Conservation (phyloP, 1,284 basidiomycete species). For the Ceratobasidium sp. region DNA sequence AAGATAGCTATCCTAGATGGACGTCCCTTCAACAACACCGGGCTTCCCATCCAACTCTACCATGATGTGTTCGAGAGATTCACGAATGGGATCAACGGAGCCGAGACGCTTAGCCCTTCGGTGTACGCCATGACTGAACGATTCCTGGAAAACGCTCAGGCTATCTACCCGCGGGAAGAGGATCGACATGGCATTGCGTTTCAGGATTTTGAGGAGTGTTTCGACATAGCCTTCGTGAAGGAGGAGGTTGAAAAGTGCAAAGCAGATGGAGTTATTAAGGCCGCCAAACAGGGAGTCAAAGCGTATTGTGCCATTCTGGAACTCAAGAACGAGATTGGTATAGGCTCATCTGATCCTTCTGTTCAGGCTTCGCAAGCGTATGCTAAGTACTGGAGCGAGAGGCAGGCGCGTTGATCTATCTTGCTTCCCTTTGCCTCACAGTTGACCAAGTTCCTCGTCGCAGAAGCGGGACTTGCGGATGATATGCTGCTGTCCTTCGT, state of each 20-base stretch:
- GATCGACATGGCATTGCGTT: background rate
- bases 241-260: background rate
- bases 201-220: background rate
- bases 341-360: slow-evolving; percentile 5
- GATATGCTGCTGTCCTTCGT: slow-evolving; percentile 43
- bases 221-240: background rate
- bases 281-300: background rate
- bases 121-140: background rate
- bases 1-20: too few species aligned
- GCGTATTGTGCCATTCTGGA: slow-evolving; percentile 10
- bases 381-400: slow-evolving; percentile 7
- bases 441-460: too few species aligned
- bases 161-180: background rate
- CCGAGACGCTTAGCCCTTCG: background rate
- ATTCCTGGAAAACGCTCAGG: background rate
- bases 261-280: background rate
- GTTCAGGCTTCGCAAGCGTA: slow-evolving; percentile 5
- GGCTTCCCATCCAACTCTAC: background rate
- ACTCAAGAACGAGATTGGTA: slow-evolving; percentile 30
- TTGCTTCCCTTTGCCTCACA: too few species aligned
- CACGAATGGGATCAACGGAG: background rate
- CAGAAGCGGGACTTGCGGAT: background rate
- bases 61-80: background rate
- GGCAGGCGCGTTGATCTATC: background rate
- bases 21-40: background rate